A percentile compares a stretch with the other conserved stretches of the same genome.
Conservation (phyloP, 192 early-diverging fungal genomes). For the Gigaspora rosea region DNA sequence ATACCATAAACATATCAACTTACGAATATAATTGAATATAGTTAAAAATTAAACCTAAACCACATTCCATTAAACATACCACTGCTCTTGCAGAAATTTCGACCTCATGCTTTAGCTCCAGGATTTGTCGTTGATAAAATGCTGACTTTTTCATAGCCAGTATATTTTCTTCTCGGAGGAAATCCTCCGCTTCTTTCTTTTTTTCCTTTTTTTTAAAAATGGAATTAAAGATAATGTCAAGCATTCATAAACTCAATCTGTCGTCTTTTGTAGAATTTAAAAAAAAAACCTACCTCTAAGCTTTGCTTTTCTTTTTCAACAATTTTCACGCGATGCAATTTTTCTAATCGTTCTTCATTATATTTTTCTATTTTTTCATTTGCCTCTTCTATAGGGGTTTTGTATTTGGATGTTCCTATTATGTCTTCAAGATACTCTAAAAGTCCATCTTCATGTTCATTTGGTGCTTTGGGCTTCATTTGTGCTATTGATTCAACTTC, state of each 20-base stretch:
- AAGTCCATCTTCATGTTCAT: constrained; percentile 91
- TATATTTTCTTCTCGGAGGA: constrained; percentile 79
- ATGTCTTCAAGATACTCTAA: constrained; percentile 99
- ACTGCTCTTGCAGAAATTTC: constrained; percentile 50
- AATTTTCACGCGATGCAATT: constrained; percentile 81
- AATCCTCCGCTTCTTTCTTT: constrained; percentile 81
- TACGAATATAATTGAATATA: not conserved
- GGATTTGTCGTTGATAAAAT: constrained; percentile 72
- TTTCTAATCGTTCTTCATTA: constrained; percentile 75
- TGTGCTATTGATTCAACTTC: constrained; percentile 98
- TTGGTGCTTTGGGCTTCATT: constrained; percentile 96
- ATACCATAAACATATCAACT: not conserved
- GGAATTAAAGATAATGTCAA: not conserved
- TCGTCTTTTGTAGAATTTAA: not conserved
- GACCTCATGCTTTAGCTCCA: constrained; percentile 60
- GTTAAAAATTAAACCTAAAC: not conserved
- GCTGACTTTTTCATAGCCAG: constrained; percentile 70
- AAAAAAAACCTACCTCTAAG: constrained; percentile 59
- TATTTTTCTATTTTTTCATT: constrained; percentile 69
- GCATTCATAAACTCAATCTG: not conserved
- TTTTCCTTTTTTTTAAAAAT: constrained; percentile 44
- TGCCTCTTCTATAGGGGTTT: constrained; percentile 79
- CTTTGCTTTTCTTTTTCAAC: constrained; percentile 85
- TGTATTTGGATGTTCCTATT: constrained; percentile 91
- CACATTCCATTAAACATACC: constrained; percentile 26